Base-by-base conservation (phyloP, 2,329 filamentous ascomycete species). In the Curvularia eragrostidis region DNA sequence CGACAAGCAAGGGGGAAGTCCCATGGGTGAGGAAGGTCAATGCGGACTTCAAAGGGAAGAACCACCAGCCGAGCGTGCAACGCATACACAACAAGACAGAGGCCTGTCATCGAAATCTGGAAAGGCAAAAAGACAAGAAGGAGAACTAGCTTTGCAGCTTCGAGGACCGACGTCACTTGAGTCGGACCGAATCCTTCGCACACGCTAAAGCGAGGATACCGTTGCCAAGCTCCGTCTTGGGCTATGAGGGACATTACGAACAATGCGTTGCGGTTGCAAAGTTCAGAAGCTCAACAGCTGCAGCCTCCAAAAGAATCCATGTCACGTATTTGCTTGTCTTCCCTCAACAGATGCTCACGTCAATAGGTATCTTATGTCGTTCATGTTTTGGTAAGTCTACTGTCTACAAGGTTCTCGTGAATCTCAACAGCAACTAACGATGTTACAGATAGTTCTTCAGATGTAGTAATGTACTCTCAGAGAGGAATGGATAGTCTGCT, bases 131-230 rank as follows among this genome's bases (percentile, higher is more conserved):
- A 21, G 18, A 38, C 9, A 36, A 12, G 13, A 36, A 48, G 43
- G 10, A 32, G 8, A 24, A n/a, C 19, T 3, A 13, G 23, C 5
- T 26, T 24, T 21, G 30, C 4, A 36, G 49, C 49, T 34, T 23
- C 39, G 26, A 26, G 41, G 30, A 7, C 1, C 28, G 41, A 54
- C 54, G 54, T 57, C 54, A 54, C 21, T 34, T 3, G 36, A 38
- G 12, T 57, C 54, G 54, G 54, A 23, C 54, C 54, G 54, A 54
- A 48, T 54, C 12, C 5, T 54, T 54, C 28, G 49, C 34, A 3
- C 34, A 34, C 2, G 8, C 42, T 3, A n/a, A 48, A 43, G 38
- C 54, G 54, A 57, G 9, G 32, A 48, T 41, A 43, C 32, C 30
- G 18, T 23, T 46, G 44, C 51, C 44, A 39, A 50, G 30, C 30